Base-by-base conservation (phyloP, 75 land plant species). In the Picea sitchensis region DNA sequence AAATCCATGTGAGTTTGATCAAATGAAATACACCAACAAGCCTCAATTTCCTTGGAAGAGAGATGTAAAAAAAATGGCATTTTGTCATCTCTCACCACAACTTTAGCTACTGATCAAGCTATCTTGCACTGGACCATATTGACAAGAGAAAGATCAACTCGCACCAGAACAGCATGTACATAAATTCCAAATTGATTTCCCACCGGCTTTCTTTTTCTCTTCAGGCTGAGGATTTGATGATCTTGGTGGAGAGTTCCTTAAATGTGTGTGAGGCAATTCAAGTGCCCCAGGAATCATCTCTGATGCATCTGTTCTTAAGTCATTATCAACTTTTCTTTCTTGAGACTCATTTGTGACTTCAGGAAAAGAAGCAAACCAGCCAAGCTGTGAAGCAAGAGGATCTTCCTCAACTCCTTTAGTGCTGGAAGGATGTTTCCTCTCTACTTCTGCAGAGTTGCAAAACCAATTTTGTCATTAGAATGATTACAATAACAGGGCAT, bases 181-280 rank as follows among this genome's bases (percentile, higher is more conserved):
- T 47, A 47, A 47, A 47, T 47, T 47, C 54, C 54, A 47, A 47
- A 47, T 47, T 47, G 54, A 47, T 47, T 47, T 47, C 8, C 2
- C 11, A 8, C 8, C 7, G 54, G 1, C 54, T 47, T 47, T 47
- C 11, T 47, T 47, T 47, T 47, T 47, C 11, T 47, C 54, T 7
- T 47, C 54, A 47, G 54, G 54, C 54, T 47, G 7, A 47, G 54
- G 9, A 47, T 47, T 47, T 47, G 54, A 47, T 47, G 54, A 47
- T 71, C 44, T n/a, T 41, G 73, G 51, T 71, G 44, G 31, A 71
- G 44, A 47, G 51, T 44, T 71, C 54, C 73, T 44, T 54, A 71
- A 71, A 44, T 44, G 73, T 44, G 41, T 71, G 9, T 44, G 73
- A 71, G 36, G 51, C 23, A n/a, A 38, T 71, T 41, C 73, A 2